phyloP scores from a whole-genome alignment of 2,329 filamentous ascomycete genomes.

The Diaporthe ilicicola region DNA sequence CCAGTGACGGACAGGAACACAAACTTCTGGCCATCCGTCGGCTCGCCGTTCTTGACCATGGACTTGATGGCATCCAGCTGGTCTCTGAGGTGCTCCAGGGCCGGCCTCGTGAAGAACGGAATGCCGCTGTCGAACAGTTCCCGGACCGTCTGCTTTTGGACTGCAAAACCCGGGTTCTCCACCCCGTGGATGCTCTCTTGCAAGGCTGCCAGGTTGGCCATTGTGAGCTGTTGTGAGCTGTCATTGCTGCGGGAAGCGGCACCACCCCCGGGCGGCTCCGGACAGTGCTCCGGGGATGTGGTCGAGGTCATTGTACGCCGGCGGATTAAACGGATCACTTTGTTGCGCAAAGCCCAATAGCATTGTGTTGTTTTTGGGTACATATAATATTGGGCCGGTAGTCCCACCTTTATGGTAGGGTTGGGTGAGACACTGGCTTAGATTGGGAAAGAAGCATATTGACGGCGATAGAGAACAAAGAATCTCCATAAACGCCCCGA shows the following conservation, averaged over 20 bases:
- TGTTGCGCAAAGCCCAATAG: neutral
- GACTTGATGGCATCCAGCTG: neutral
- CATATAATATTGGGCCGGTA: no score
- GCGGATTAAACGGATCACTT: neutral
- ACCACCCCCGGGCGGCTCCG: neutral
- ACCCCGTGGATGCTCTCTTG: neutral
- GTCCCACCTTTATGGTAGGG: neutral
- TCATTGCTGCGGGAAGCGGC: neutral
- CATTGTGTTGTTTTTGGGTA: neutral
- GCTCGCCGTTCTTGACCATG: neutral
- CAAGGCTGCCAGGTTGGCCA: neutral
- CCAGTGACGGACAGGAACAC: neutral
- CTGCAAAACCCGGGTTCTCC: neutral
- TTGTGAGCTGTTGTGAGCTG: neutral
- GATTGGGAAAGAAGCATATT: constrained; percentile 3
- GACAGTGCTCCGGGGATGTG: no score
- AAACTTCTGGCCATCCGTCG: neutral
- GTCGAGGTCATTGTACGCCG: neutral
- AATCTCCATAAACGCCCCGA: neutral
- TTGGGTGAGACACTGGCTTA: neutral
- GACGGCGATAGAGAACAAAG: neutral
- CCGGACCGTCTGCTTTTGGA: neutral
- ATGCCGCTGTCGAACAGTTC: neutral
- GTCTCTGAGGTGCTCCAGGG: neutral
- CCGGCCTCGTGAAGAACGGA: neutral